Evolutionary conservation across 2,329 filamentous ascomycete species (phyloP).

Genomic region (Fonsecaea pugnacius): DNA sequence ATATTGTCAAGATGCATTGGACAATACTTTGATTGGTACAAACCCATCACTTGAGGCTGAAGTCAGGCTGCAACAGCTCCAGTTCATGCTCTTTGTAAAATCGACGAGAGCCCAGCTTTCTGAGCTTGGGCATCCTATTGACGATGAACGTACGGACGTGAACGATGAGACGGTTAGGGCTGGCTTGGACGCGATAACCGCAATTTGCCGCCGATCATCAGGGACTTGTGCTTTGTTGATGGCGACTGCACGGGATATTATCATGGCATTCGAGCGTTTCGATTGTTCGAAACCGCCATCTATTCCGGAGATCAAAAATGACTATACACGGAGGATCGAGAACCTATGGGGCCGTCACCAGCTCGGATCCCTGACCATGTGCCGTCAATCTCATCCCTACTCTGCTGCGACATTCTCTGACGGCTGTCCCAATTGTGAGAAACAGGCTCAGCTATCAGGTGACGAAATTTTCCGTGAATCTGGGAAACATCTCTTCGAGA

Average conservation of each 20-base stretch:
- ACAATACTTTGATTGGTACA: conserved; percentile 15
- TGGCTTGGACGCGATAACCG: conserved; percentile 2
- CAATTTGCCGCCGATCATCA: conserved; percentile 2
- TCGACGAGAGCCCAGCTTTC: conserved; percentile 4
- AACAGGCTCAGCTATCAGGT: conserved; percentile 11
- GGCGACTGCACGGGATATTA: conserved; percentile 7
- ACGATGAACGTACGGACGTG: neutral
- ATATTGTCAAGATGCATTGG: conserved; percentile 29
- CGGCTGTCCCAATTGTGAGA: conserved; percentile 35
- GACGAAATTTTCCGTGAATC: conserved; percentile 17
- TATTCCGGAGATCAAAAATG: conserved; percentile 23
- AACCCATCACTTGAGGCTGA: conserved; percentile 38
- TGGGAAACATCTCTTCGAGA: conserved; percentile 25
- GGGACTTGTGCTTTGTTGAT: conserved; percentile 3
- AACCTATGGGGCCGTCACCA: conserved; percentile 28
- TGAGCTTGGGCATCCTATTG: neutral
- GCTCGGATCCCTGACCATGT: conserved; percentile 24
- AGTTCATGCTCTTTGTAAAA: conserved; percentile 31
- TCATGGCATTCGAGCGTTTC: neutral
- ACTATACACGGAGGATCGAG: conserved; percentile 21
- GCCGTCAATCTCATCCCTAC: conserved; percentile 28
- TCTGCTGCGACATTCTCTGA: conserved; percentile 29
- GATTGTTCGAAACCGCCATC: neutral
- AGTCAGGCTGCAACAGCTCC: conserved; percentile 35
- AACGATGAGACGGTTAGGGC: neutral